These are phyloP conservation scores for Hymenoscyphus occultus DNA, from an alignment of 2,329 filamentous ascomycete species.

Conservation along the genomic window DNA sequence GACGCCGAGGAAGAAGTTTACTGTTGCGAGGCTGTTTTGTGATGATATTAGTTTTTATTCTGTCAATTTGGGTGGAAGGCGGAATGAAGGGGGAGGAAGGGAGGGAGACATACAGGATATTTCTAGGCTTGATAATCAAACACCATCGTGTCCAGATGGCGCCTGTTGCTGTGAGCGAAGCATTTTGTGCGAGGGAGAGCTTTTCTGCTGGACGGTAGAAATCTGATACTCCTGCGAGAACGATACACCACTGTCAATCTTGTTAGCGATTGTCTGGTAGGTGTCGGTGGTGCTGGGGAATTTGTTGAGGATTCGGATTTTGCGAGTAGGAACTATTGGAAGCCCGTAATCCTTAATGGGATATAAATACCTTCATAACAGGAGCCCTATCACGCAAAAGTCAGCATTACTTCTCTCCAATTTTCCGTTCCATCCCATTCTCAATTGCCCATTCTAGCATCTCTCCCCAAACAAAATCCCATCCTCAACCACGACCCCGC, in stretches of 20 bases:
- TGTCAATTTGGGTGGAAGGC: neutral
- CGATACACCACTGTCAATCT: constrained; percentile 74
- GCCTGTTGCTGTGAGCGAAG: constrained; percentile 84
- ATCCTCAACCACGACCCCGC: neutral
- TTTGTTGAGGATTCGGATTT: neutral
- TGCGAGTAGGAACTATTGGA: neutral
- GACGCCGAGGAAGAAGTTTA: constrained; percentile 95
- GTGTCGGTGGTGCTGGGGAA: neutral
- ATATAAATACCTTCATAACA: constrained; percentile 71
- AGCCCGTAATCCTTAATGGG: neutral
- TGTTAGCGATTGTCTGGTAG: constrained; percentile 4
- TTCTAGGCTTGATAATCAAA: constrained; percentile 91
- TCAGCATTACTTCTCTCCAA: constrained; percentile 15
- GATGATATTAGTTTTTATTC: neutral
- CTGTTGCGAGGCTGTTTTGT: constrained; percentile 71
- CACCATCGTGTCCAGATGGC: constrained; percentile 99
- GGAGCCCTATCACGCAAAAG: constrained; percentile 63
- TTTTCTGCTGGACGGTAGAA: constrained; percentile 87
- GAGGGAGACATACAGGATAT: constrained; percentile 66
- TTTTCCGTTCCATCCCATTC: neutral
- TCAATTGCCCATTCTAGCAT: neutral
- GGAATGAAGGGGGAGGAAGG: neutral
- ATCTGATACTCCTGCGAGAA: constrained; percentile 88
- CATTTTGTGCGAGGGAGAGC: constrained; percentile 90
- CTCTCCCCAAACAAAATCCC: neutral